These are phyloP conservation scores for Naematelia aurantialba DNA, from an alignment of 768 basidiomycete species.

Conservation along the genomic window DNA sequence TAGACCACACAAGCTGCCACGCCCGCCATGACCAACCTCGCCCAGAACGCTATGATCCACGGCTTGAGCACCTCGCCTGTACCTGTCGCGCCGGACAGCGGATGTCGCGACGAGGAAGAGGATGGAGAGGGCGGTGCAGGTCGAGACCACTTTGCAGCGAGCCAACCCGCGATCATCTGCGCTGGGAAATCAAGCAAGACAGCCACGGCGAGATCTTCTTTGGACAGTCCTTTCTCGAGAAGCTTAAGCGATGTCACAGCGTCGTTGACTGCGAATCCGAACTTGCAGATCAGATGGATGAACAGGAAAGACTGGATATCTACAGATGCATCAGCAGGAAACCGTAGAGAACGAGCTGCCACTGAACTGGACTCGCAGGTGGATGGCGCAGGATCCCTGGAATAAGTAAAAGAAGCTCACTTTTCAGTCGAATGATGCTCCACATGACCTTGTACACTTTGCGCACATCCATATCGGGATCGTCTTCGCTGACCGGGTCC, in stretches of 20 bases:
- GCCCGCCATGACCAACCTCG: conserved; percentile 68
- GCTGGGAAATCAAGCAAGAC: conserved; percentile 97
- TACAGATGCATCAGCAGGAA: no score
- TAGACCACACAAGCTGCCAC: conserved; percentile 73
- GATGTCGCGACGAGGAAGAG: conserved; percentile 49
- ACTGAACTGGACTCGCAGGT: background rate
- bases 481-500: conserved; percentile 68
- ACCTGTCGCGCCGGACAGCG: conserved; percentile 7
- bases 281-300: conserved; percentile 84
- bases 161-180: conserved; percentile 90
- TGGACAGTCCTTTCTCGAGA: conserved; percentile 91
- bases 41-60: conserved; percentile 91
- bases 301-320: conserved; percentile 84
- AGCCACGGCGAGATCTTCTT: conserved; percentile 92
- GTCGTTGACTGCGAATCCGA: conserved; percentile 92
- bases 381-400: background rate
- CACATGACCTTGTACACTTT: conserved; percentile 92
- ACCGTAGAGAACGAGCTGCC: conserved; percentile 5
- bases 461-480: conserved; percentile 82
- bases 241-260: conserved; percentile 86
- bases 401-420: conserved; percentile 54
- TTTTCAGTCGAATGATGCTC: conserved; percentile 83
- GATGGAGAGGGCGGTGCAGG: conserved; percentile 40
- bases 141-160: conserved; percentile 84
- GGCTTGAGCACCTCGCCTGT: conserved; percentile 58